Percentiles rank a stretch among this genome's conserved stretches.
Conservation (phyloP, 1,284 basidiomycete genomes). For the Takashimella koratensis region DNA sequence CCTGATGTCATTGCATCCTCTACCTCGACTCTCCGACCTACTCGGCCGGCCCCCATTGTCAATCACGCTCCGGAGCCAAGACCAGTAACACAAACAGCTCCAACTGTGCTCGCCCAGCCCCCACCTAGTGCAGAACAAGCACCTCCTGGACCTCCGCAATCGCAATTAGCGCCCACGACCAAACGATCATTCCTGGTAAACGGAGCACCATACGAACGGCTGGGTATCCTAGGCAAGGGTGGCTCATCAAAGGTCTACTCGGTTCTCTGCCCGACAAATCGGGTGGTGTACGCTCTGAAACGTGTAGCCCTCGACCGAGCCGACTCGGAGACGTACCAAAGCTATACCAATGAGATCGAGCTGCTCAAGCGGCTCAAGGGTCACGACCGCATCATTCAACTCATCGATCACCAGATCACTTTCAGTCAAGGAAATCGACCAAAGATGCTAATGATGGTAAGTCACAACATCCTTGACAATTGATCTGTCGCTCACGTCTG, state of each 20-base stretch:
- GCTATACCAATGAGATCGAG: constrained; percentile 93
- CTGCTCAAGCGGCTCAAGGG: constrained; percentile 80
- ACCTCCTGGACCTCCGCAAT: not conserved
- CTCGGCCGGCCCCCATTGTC: constrained; percentile 12
- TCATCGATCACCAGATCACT: constrained; percentile 75
- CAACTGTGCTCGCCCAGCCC: not conserved
- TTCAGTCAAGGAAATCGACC: constrained; percentile 58
- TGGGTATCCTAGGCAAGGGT: constrained; percentile 84
- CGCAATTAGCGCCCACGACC: constrained; percentile 1
- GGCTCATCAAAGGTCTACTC: constrained; percentile 91
- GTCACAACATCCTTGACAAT: constrained; percentile 7
- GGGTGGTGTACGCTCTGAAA: constrained; percentile 79
- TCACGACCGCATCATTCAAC: constrained; percentile 79
- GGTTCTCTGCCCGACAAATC: constrained; percentile 67
- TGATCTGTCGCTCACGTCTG: not conserved
- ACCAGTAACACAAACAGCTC: not conserved
- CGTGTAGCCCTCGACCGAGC: constrained; percentile 79
- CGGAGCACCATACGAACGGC: constrained; percentile 70
- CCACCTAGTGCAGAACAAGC: not conserved
- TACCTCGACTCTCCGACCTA: not conserved
- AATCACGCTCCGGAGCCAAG: not conserved
- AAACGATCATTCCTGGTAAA: constrained; percentile 53
- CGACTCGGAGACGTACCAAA: constrained; percentile 77
- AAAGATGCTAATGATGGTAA: constrained; percentile 68
- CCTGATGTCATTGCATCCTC: not conserved